Percentiles rank a stretch among this genome's conserved stretches.
These are phyloP conservation scores for Ophiostoma piceae DNA, from an alignment of 2,329 filamentous ascomycete species.

Conservation along the genomic window DNA sequence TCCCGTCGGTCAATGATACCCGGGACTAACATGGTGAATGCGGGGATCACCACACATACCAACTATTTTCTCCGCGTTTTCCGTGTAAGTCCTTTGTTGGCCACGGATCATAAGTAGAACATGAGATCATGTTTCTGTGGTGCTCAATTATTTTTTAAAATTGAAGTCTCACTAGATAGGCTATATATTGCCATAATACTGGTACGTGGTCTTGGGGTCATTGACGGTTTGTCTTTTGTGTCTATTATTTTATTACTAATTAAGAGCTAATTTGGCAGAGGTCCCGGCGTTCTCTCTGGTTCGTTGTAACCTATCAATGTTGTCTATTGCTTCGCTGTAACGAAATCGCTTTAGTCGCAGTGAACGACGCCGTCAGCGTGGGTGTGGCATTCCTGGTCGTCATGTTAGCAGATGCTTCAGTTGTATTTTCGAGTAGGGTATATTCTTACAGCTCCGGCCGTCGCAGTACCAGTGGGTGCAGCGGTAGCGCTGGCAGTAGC, in stretches of 20 bases:
- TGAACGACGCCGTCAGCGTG: background rate
- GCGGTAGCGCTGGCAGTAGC: background rate
- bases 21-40: background rate
- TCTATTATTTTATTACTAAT: background rate
- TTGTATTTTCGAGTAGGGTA: background rate
- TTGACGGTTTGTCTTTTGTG: background rate
- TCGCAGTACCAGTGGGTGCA: background rate
- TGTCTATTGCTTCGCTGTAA: background rate
- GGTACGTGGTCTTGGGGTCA: background rate
- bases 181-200: background rate
- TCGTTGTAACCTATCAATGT: background rate
- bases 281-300: background rate
- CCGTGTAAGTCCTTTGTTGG: background rate
- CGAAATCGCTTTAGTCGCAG: background rate
- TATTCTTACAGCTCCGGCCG: background rate
- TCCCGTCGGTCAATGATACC: constrained; percentile 2
- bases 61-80: background rate
- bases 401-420: background rate
- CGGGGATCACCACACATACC: background rate
- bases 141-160: too few species aligned
- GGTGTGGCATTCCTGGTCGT: background rate
- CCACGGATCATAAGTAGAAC: too few species aligned
- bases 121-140: background rate
- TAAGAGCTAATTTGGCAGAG: background rate
- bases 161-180: background rate